Evolutionary conservation across 1,284 basidiomycete species (phyloP).

Genomic region (Cryptococcus sp.): DNA sequence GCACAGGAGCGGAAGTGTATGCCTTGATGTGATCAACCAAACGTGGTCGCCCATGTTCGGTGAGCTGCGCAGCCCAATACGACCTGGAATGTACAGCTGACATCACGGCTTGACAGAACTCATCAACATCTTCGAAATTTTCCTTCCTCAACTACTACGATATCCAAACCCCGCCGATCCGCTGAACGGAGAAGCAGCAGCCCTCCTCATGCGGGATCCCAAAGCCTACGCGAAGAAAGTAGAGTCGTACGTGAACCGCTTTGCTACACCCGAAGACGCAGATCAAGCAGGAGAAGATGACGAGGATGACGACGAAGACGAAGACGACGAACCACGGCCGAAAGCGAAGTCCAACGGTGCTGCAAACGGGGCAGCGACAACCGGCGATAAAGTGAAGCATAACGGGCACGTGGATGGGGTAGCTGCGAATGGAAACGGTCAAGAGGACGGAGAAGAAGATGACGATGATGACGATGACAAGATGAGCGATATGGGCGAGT

Average conservation of each 20-base stretch:
- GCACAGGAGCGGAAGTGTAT: slow-evolving; percentile 85
- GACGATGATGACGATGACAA: slow-evolving; percentile 68
- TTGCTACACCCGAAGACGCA: slow-evolving; percentile 53
- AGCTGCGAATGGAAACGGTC: slow-evolving; percentile 54
- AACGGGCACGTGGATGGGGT: slow-evolving; percentile 2
- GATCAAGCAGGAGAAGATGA: slow-evolving; percentile 51
- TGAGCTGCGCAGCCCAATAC: slow-evolving; percentile 51
- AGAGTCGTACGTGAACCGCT: slow-evolving; percentile 61
- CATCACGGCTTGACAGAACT: slow-evolving; percentile 65
- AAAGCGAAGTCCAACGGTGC: slow-evolving; percentile 21
- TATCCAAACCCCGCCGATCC: slow-evolving; percentile 99
- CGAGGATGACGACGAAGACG: slow-evolving; percentile 51
- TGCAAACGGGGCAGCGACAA: slow-evolving; percentile 13
- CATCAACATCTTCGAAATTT: slow-evolving; percentile 99
- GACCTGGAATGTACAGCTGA: slow-evolving; percentile 2
- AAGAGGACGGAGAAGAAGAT: slow-evolving; percentile 66
- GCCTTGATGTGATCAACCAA: slow-evolving; percentile 95
- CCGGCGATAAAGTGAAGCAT: slow-evolving; percentile 60
- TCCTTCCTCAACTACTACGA: slow-evolving; percentile 91
- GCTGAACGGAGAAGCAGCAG: slow-evolving; percentile 95
- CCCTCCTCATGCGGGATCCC: slow-evolving; percentile 92
- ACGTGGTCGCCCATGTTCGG: slow-evolving; percentile 99
- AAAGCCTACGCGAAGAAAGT: slow-evolving; percentile 92
- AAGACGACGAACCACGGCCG: slow-evolving; percentile 11
- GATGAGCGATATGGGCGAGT: slow-evolving; percentile 89